Evolutionary conservation across 345 rosid species (phyloP).

Genomic region (Melaleuca alternifolia): DNA sequence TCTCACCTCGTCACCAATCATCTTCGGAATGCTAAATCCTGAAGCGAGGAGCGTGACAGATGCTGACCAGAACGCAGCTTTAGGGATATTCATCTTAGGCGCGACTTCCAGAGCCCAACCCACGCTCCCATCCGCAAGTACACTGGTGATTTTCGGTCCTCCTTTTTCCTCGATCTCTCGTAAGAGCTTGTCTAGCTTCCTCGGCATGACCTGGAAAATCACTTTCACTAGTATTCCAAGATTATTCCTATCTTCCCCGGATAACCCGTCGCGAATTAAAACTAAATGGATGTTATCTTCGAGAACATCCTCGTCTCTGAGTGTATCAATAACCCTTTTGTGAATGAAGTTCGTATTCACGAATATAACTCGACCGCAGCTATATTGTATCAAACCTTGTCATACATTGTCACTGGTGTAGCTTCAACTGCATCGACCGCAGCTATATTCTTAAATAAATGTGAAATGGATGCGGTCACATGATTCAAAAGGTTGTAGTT

Average conservation of each 20-base stretch:
- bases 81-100: background rate
- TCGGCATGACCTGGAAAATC: background rate
- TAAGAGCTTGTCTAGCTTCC: background rate
- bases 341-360: constrained; percentile 3
- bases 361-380: constrained; percentile 4
- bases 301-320: background rate
- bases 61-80: constrained; percentile 2
- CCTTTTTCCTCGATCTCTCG: background rate
- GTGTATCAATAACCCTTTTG: background rate
- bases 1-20: background rate
- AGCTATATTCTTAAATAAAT: too few species aligned
- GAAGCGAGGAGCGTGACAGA: background rate
- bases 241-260: constrained; percentile 4
- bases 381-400: too few species aligned
- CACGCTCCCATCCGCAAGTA: background rate
- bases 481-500: too few species aligned
- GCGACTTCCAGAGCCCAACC: constrained; percentile 3
- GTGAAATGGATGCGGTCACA: too few species aligned
- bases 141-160: background rate
- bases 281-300: background rate
- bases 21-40: background rate
- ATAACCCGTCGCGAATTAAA: background rate
- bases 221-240: background rate
- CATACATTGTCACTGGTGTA: background rate
- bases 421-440: too few species aligned